phyloP scores from a whole-genome alignment of 2,329 filamentous ascomycete genomes.

The Bipolaris victoriae region DNA sequence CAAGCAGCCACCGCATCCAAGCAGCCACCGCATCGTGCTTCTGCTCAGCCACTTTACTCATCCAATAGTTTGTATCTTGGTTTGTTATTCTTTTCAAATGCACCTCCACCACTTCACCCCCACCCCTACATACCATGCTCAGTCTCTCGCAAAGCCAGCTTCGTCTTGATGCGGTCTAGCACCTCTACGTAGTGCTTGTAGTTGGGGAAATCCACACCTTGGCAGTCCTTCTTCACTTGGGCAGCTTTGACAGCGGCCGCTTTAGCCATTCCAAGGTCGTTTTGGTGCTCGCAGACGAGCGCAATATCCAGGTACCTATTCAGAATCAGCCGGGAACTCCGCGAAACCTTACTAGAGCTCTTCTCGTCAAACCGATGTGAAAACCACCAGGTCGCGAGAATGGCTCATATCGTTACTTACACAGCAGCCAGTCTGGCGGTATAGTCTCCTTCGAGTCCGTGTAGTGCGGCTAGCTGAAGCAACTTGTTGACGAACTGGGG shows the following conservation, averaged over 20 bases:
- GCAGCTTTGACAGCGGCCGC: conserved; percentile 33
- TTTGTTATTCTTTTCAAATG: not conserved
- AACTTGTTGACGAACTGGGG: conserved; percentile 28
- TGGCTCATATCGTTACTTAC: conserved; percentile 22
- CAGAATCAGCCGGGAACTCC: conserved; percentile 4
- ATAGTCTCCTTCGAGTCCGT: conserved; percentile 35
- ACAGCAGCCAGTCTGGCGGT: conserved; percentile 32
- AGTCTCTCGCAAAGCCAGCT: not conserved
- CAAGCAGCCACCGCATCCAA: not conserved
- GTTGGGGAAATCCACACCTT: conserved; percentile 38
- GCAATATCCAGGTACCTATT: conserved; percentile 43
- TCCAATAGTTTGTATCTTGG: not conserved
- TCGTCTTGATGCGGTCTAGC: conserved; percentile 29
- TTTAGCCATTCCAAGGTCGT: conserved; percentile 30
- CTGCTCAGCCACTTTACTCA: not conserved
- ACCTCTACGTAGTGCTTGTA: conserved; percentile 30
- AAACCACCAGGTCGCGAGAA: not conserved
- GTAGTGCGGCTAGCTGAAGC: conserved; percentile 37
- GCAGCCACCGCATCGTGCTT: not conserved
- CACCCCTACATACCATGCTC: not conserved
- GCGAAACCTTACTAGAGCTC: no score
- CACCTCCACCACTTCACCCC: not conserved
- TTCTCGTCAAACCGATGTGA: not conserved
- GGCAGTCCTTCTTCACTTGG: conserved; percentile 34
- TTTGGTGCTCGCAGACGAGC: conserved; percentile 35